Conservation (phyloP, 148 eudicot species). For the Heliamphora exappendiculata region DNA sequence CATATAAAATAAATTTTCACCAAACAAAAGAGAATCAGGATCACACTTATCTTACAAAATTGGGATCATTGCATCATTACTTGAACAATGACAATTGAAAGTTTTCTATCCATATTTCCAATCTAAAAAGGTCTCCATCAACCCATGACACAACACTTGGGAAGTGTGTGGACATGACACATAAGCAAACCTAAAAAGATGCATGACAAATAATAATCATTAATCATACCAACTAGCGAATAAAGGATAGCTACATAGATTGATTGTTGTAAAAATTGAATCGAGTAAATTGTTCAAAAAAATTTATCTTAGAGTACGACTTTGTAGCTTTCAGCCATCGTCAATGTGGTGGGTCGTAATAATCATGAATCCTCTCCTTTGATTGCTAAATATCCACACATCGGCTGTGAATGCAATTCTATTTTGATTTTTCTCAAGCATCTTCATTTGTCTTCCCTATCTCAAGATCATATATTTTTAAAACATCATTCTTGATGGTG, state of each 20-base stretch:
- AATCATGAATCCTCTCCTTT: constrained; percentile 20
- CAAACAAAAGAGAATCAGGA: background rate
- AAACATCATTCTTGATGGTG: constrained; percentile 6
- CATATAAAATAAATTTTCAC: constrained; percentile 8
- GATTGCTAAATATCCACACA: constrained; percentile 21
- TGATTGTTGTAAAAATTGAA: too few species aligned
- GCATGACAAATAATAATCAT: background rate
- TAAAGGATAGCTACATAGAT: background rate
- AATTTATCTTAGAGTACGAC: constrained; percentile 8
- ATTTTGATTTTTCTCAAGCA: background rate
- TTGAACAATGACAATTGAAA: background rate
- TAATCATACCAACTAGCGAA: too few species aligned
- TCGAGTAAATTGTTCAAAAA: too few species aligned
- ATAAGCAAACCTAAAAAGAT: constrained; percentile 16
- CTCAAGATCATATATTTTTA: constrained; percentile 12
- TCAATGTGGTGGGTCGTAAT: constrained; percentile 20
- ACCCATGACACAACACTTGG: background rate
- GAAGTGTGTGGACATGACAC: constrained; percentile 19
- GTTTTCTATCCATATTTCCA: constrained; percentile 7
- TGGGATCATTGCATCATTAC: background rate
- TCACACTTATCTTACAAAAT: background rate
- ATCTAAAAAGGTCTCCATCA: constrained; percentile 6
- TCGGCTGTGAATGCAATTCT: constrained; percentile 14
- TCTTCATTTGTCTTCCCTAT: background rate
- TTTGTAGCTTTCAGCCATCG: constrained; percentile 8